Conservation (phyloP, 306 rosid genomes). For the Begonia fuchsioides region DNA sequence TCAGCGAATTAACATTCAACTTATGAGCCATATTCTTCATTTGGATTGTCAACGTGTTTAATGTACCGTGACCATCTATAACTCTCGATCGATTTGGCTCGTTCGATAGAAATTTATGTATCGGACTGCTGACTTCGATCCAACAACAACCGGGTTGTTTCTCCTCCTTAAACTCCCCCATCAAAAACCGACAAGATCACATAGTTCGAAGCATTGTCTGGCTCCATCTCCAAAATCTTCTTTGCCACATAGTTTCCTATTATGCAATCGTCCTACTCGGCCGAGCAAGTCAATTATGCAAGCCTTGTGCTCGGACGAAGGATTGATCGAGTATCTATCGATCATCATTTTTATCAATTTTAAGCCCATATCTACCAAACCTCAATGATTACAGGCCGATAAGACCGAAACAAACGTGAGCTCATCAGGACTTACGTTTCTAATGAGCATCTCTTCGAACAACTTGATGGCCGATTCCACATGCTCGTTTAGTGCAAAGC, state of each 20-base stretch:
- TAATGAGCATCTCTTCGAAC: slow-evolving; percentile 39
- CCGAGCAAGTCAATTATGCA: slow-evolving; percentile 73
- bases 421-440: slow-evolving; percentile 36
- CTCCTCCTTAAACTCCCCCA: slow-evolving; percentile 37
- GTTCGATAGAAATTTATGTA: slow-evolving; percentile 39
- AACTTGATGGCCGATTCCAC: slow-evolving; percentile 43
- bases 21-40: slow-evolving; percentile 26
- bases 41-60: slow-evolving; percentile 32
- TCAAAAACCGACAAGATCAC: slow-evolving; percentile 51
- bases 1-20: slow-evolving; percentile 12
- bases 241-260: slow-evolving; percentile 38
- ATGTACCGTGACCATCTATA: slow-evolving; percentile 20
- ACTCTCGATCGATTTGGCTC: slow-evolving; percentile 29
- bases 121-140: slow-evolving; percentile 47
- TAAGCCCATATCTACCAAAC: slow-evolving; percentile 39
- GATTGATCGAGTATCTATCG: slow-evolving; percentile 38
- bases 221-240: slow-evolving; percentile 62
- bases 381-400: slow-evolving; percentile 73
- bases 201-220: slow-evolving; percentile 51
- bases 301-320: slow-evolving; percentile 54
- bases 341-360: slow-evolving; percentile 41
- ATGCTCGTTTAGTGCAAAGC: slow-evolving; percentile 56
- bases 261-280: slow-evolving; percentile 54
- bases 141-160: slow-evolving; percentile 77
- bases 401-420: slow-evolving; percentile 55